Evolutionary conservation across 768 basidiomycete species (phyloP).

Genomic region (Glaciozyma martinii): DNA sequence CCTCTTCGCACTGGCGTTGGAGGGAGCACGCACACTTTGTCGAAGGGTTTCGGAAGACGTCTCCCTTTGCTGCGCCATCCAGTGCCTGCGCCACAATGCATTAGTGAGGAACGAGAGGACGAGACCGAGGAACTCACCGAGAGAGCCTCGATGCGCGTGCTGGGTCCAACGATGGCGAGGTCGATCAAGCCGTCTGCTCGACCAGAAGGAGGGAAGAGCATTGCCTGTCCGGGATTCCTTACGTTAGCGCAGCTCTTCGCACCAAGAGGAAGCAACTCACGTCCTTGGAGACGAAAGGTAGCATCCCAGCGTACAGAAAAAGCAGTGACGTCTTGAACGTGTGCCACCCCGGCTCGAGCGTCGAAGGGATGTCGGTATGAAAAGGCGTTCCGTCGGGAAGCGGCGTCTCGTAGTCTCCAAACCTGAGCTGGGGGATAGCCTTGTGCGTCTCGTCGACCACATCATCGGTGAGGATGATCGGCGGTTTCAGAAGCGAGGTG

Average conservation of each 20-base stretch:
- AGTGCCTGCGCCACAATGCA: slow-evolving; percentile 46
- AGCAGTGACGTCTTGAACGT: slow-evolving; percentile 48
- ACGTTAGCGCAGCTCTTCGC: background rate
- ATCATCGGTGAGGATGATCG: background rate
- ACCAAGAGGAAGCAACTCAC: background rate
- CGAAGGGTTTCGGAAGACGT: slow-evolving; percentile 40
- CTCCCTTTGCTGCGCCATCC: slow-evolving; percentile 56
- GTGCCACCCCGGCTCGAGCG: slow-evolving; percentile 14
- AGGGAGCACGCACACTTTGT: too few species aligned
- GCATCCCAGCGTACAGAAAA: slow-evolving; percentile 74
- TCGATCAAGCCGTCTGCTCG: slow-evolving; percentile 23
- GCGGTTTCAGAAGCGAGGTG: background rate
- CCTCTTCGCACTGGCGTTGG: too few species aligned
- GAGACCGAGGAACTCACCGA: slow-evolving; percentile 3
- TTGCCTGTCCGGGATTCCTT: slow-evolving; percentile 40
- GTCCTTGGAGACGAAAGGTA: slow-evolving; percentile 59
- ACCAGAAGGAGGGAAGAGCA: slow-evolving; percentile 18
- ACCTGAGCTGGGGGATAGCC: too few species aligned
- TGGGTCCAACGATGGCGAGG: slow-evolving; percentile 23
- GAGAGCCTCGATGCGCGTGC: slow-evolving; percentile 15
- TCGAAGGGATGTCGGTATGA: background rate
- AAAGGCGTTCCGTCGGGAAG: slow-evolving; percentile 47
- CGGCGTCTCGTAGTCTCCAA: slow-evolving; percentile 41
- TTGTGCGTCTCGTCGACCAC: background rate
- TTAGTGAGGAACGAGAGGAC: background rate